Evolutionary conservation across 169 alveolate species (phyloP).

Genomic region (Eimeria maxima): DNA sequence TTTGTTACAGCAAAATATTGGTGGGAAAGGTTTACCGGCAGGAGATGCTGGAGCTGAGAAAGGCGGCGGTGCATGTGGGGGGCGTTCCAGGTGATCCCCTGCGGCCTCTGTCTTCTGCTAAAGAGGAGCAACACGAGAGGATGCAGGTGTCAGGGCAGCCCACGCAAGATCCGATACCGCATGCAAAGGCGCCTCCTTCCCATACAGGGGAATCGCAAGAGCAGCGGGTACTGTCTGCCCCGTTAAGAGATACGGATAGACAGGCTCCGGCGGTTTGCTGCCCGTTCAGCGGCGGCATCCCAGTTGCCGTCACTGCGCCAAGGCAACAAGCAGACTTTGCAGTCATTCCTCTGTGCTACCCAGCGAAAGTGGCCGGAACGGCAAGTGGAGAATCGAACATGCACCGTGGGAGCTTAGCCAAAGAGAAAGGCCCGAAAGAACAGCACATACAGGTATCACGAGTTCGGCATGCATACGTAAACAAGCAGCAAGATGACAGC

Average conservation of each 20-base stretch:
- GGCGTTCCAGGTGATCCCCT: conserved; percentile 53
- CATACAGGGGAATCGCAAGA: background rate
- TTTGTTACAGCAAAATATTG: conserved; percentile 51
- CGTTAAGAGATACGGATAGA: background rate
- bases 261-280: background rate
- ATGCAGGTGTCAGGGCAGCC: background rate
- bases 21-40: conserved; percentile 73
- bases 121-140: conserved; percentile 22
- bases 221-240: background rate
- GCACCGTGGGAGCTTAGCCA: background rate
- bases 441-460: conserved; percentile 10
- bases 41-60: conserved; percentile 72
- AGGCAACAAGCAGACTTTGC: background rate
- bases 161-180: background rate
- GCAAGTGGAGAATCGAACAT: background rate
- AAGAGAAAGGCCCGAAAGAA: background rate
- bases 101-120: conserved; percentile 41
- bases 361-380: background rate
- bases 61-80: conserved; percentile 69
- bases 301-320: background rate
- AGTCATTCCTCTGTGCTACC: conserved; percentile 50
- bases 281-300: conserved; percentile 39
- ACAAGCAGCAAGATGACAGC: background rate
- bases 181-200: background rate
- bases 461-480: background rate